Evolutionary conservation across 1,284 basidiomycete genomes (phyloP), one percentile per base, ranked within the genome.

Genomic region (Pterulicium gracile): DNA sequence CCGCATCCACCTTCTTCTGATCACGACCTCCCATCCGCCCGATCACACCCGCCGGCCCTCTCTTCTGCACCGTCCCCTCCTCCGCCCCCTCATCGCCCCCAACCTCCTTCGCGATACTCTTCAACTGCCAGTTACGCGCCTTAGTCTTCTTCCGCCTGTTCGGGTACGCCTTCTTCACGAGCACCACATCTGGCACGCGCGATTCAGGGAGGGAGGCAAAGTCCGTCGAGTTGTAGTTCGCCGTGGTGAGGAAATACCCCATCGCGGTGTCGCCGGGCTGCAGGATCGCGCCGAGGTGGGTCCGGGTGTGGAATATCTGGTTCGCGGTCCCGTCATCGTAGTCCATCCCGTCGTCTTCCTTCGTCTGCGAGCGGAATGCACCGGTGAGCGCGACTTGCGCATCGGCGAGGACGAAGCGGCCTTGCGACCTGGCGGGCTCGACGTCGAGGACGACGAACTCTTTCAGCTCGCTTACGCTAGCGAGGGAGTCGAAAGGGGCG

Each of bases 391-490:
- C 91, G 19, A 98, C 90, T 64, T 98, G 95, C 1, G 89, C 92
- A 57, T 98, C 95, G 0, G 95, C 94, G 43, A 92, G 74, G 19
- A 95, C 78, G 63, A 75, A 84, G 60, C 87, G 88, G 23, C 88
- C 87, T 46, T 77, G 75, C 17, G 70, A 66, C 20, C 72, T 70
- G 7, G 80, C 75, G 13, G 86, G 86, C 63, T 98, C 96, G 56
- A 98, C 76, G 63, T 98, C 96, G 50, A 98, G 78, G 0, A 98
- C 81, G 23, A 93, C 86, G 66, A 98, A 98, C 66, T 98, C 95
- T 51, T 93, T 78, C 45, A 97, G 80, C 57, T 97, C 92, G 1
- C 83, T 77, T 7, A 89, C 76, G 19, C 76, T 77, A 1, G 91
- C 88, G 18, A 98, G 75, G 1, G 88, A 69, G 17, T 87, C 79